Conservation (phyloP, 768 basidiomycete genomes). For the Tulasnella sp. region DNA sequence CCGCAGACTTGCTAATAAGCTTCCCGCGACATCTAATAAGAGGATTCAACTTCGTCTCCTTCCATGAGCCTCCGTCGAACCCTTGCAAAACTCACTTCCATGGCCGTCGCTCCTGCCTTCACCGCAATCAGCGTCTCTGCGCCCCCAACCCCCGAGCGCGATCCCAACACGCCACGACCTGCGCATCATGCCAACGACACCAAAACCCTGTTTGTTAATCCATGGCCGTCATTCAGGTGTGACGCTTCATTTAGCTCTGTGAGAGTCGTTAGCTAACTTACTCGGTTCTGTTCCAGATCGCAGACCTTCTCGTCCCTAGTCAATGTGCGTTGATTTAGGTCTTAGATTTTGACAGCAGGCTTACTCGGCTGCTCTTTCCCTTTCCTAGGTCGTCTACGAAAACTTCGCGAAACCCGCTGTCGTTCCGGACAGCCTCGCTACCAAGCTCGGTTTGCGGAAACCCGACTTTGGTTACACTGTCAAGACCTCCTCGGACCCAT, state of each 20-base stretch:
- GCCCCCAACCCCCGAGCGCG: not conserved
- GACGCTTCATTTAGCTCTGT: slow-evolving; percentile 3
- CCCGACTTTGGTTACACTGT: slow-evolving; percentile 20
- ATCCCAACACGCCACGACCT: not conserved
- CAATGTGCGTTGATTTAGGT: not conserved
- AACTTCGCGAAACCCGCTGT: not conserved
- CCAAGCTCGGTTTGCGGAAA: slow-evolving; percentile 16
- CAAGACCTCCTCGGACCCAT: not conserved
- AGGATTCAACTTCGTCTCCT: not conserved
- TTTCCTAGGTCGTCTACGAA: not conserved
- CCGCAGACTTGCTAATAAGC: too few species aligned
- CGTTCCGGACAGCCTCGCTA: slow-evolving; percentile 12
- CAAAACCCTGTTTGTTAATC: slow-evolving; percentile 22
- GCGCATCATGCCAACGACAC: slow-evolving; percentile 13
- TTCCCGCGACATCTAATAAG: too few species aligned
- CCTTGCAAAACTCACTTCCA: not conserved
- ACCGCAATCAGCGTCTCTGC: not conserved
- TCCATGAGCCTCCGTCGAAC: not conserved
- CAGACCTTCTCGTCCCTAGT: not conserved
- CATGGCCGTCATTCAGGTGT: not conserved
- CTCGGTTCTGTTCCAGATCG: not conserved
- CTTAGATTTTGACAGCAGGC: not conserved
- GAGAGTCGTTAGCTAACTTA: too few species aligned
- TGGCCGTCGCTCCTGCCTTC: not conserved
- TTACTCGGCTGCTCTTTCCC: not conserved